Evolutionary conservation across 768 basidiomycete genomes (phyloP), one percentile per base, ranked within the genome.

Genomic region (Podaxis mareebaensis): DNA sequence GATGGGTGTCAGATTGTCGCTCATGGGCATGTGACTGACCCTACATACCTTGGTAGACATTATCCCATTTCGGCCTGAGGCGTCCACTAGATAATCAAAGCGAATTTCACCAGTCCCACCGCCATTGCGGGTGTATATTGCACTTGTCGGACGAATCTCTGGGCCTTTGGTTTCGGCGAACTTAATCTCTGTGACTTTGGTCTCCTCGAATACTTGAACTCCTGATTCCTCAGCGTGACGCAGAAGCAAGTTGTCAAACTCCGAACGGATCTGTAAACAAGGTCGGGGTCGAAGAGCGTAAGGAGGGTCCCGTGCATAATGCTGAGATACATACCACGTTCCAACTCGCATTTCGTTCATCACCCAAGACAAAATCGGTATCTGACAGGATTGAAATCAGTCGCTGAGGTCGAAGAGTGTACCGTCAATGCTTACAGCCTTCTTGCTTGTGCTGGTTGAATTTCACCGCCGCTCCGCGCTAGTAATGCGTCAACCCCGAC

Each of bases 391-490:
- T 4, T 6, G 22, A 13, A n/a, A 20, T 61, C 26, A 61, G 51
- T 20, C 5, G 6, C 10, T 33, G 52, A 10, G 38, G 10, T 30
- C 2, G 39, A 30, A 39, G 22, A n/a, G 12, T 44, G 36, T 1
- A 3, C 15, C 5, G 17, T 5, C 11, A 12, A 20, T 3, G 73
- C 76, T 71, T 54, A 77, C 76, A 79, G 51, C 75, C 77, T 69
- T 78, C 79, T 39, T 71, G 71, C 61, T 76, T 76, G 63, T 67
- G 64, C 38, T 76, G 76, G 53, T 75, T 75, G 58, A 80, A 73
- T 62, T 80, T 79, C 53, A 79, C 67, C 1, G 78, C 78, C n/a
- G 77, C 78, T 11, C 78, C 79, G 39, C 72, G 76, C 77, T 80
- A 38, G 46, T 44, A 54, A 3, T 51, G 38, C 38, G 28, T 66